A percentile compares a stretch with the other conserved stretches of the same genome.
These are phyloP conservation scores for Sambucus nigra DNA, from an alignment of 129 eudicot genomes.

Conservation along the genomic window DNA sequence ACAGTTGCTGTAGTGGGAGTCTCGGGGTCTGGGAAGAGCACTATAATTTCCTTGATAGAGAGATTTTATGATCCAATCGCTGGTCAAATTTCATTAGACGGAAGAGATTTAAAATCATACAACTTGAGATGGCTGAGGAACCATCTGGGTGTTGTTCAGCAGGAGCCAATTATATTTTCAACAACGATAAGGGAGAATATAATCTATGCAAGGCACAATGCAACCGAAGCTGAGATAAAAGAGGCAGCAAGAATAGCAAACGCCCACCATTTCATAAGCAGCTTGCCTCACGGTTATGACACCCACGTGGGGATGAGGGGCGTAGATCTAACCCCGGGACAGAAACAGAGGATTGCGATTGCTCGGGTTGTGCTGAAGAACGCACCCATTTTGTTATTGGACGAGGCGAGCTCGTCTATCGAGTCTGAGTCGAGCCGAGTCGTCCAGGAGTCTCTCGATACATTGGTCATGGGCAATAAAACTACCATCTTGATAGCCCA, in stretches of 20 bases:
- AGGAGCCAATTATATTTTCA: slow-evolving; percentile 87
- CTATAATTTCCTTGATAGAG: slow-evolving; percentile 76
- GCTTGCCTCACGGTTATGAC: slow-evolving; percentile 92
- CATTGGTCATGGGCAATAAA: slow-evolving; percentile 92
- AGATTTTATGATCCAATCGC: slow-evolving; percentile 93
- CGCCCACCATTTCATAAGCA: slow-evolving; percentile 94
- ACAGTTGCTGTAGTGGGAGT: slow-evolving; percentile 97
- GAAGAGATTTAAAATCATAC: slow-evolving; percentile 71
- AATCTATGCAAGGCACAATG: slow-evolving; percentile 92
- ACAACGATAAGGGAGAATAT: slow-evolving; percentile 88
- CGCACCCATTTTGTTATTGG: slow-evolving; percentile 82
- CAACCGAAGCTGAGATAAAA: slow-evolving; percentile 90
- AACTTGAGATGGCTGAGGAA: slow-evolving; percentile 88
- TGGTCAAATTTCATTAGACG: slow-evolving; percentile 82
- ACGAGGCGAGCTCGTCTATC: slow-evolving; percentile 92
- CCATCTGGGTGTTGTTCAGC: slow-evolving; percentile 92
- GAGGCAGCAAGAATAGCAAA: slow-evolving; percentile 97
- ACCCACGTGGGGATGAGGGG: slow-evolving; percentile 99
- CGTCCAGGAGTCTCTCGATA: slow-evolving; percentile 97
- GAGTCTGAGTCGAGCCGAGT: slow-evolving; percentile 96
- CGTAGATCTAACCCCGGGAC: slow-evolving; percentile 91
- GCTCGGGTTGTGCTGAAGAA: slow-evolving; percentile 86
- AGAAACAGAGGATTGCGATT: slow-evolving; percentile 95
- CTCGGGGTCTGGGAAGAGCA: slow-evolving; percentile 97
- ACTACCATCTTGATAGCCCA: slow-evolving; percentile 91